Evolutionary conservation across 2,329 filamentous ascomycete species (phyloP), one percentile per base, ranked within the genome.

Genomic region (Dactylellina leptospora): DNA sequence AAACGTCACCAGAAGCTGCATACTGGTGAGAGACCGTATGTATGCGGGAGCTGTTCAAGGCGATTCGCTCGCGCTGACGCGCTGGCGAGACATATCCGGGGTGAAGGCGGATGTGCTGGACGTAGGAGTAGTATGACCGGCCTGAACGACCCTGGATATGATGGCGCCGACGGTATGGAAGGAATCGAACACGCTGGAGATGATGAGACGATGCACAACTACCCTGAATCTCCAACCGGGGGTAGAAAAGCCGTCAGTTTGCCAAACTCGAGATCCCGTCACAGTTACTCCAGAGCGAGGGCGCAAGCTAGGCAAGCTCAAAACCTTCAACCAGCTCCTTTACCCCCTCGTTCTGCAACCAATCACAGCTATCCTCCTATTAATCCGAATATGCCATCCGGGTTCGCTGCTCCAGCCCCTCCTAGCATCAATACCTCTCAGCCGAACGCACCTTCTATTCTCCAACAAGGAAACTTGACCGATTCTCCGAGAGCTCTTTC

Each of bases 1-100:
- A 99, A 99, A 82, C 88, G 95, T 40, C 95, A 99, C 79, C 92
- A 90, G 75, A 99, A 99, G 81, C 85, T 99, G 20, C 95, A 99
- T 78, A 97, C 93, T 0, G 95, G 95, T 61, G 95, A 99, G 82
- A 89, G 96, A 77, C 93, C 93, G 10, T 95, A 99, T 77, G 90
- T 95, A 8, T 99, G 95, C 78, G 90, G 91, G 40, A 97, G 96
- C 79, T 99, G 95, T 79, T 92, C 96, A 75, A 87, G 95, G 73
- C 91, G 93, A 76, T 99, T 99, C 81, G 95, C 95, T 45, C 89
- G 95, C 75, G 95, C 95, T 10, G 95, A 99, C 83, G 95, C 95
- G 23, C 82, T 99, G 59, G 95, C 95, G 45, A 87, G 95, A 71
- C 95, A 99, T 79, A 96, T 91, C 79, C 97, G 97, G 81, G 95